phyloP scores from a whole-genome alignment of 192 early-diverging fungal species.

The Umbelopsis vinacea region DNA sequence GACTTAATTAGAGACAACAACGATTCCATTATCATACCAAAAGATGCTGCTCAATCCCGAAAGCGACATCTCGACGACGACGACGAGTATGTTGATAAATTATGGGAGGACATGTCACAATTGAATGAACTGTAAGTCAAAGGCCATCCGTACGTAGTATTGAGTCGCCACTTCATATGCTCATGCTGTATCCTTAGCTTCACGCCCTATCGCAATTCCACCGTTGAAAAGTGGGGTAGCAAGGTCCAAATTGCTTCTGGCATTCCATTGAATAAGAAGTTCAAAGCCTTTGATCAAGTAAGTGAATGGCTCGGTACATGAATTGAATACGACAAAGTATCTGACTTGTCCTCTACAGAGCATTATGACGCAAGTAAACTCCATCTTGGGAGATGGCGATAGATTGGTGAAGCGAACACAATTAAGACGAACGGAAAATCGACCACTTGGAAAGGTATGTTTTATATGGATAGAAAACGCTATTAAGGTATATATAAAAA shows the following conservation, averaged over 20 bases:
- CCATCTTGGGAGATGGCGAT: conserved; percentile 68
- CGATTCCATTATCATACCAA: conserved; percentile 42
- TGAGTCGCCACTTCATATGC: not conserved
- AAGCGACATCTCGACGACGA: conserved; percentile 55
- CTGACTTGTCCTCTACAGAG: conserved; percentile 11
- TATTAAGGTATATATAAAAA: too few species aligned
- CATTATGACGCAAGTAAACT: conserved; percentile 38
- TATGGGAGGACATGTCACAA: conserved; percentile 64
- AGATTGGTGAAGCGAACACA: conserved; percentile 87
- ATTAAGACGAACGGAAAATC: conserved; percentile 77
- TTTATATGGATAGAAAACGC: not conserved
- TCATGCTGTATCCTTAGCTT: conserved; percentile 45
- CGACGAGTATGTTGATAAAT: conserved; percentile 48
- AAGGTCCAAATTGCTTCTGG: conserved; percentile 80
- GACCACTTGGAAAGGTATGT: conserved; percentile 55
- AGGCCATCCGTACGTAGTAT: not conserved
- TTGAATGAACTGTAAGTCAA: conserved; percentile 54
- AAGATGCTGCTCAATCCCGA: conserved; percentile 39
- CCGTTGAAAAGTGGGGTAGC: conserved; percentile 93
- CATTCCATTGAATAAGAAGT: conserved; percentile 81
- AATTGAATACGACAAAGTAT: too few species aligned
- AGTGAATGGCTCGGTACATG: not conserved
- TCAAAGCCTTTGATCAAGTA: conserved; percentile 93
- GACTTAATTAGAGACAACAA: conserved; percentile 37
- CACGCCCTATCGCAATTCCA: conserved; percentile 78